phyloP scores from a whole-genome alignment of 768 basidiomycete genomes.

The Fibroporia radiculosa region DNA sequence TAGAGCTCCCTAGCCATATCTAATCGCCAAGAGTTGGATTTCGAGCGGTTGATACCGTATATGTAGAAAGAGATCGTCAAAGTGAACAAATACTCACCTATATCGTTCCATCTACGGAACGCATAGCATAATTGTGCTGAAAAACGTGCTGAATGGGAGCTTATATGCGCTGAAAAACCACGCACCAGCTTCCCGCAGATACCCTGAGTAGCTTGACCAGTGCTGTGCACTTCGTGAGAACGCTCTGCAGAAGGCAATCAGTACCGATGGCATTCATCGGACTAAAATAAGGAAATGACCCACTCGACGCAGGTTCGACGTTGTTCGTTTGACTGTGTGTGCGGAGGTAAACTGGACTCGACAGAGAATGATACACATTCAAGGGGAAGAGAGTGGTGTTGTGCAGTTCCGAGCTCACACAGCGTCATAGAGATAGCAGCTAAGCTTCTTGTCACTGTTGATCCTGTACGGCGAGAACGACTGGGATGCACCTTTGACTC shows the following conservation, averaged over 20 bases:
- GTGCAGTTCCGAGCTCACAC: constrained; percentile 72
- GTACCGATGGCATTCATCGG: background rate
- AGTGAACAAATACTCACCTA: constrained; percentile 38
- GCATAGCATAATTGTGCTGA: constrained; percentile 72
- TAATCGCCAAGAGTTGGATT: constrained; percentile 17
- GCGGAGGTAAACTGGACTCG: background rate
- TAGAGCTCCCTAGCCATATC: constrained; percentile 63
- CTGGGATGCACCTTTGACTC: constrained; percentile 44
- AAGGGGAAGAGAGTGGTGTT: constrained; percentile 56
- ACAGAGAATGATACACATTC: constrained; percentile 39
- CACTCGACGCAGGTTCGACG: constrained; percentile 50
- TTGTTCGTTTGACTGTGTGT: background rate
- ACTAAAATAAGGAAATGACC: constrained; percentile 8
- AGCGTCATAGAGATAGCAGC: constrained; percentile 74
- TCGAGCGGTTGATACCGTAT: too few species aligned
- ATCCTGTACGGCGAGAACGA: too few species aligned
- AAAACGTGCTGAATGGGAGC: background rate
- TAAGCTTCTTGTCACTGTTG: too few species aligned
- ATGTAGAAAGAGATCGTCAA: background rate
- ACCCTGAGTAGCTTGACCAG: constrained; percentile 83
- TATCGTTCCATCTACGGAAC: constrained; percentile 67
- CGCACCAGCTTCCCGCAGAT: constrained; percentile 72
- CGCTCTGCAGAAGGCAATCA: constrained; percentile 37
- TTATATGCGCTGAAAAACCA: constrained; percentile 13
- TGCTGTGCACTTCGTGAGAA: constrained; percentile 72